Evolutionary conservation across 805 yeast species (phyloP).

Genomic region (Myxozyma kluyveri): DNA sequence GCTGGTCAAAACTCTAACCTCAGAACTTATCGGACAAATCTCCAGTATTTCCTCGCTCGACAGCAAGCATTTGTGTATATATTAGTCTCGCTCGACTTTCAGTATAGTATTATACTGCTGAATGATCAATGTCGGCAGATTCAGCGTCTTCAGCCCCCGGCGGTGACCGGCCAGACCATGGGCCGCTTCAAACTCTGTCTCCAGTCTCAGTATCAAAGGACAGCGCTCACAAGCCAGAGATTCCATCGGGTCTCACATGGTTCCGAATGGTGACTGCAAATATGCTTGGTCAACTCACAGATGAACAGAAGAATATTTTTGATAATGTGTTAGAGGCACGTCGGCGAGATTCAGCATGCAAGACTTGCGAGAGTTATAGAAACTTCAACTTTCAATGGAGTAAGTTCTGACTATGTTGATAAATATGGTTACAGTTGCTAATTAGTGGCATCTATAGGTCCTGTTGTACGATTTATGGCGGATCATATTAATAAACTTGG

Average conservation of each 20-base stretch:
- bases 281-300: conserved; percentile 16
- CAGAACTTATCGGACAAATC: too few species aligned
- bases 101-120: too few species aligned
- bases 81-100: too few species aligned
- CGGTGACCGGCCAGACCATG: too few species aligned
- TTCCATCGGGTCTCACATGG: conserved; percentile 25
- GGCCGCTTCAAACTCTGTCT: too few species aligned
- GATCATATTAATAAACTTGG: conserved; percentile 72
- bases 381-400: conserved; percentile 72
- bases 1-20: too few species aligned
- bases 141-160: too few species aligned
- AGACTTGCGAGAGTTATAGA: conserved; percentile 65
- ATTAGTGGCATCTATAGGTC: conserved; percentile 42
- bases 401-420: too few species aligned
- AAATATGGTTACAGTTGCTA: too few species aligned
- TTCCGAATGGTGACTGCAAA: conserved; percentile 19
- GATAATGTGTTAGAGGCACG: conserved; percentile 7
- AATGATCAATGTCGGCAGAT: too few species aligned
- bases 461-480: conserved; percentile 81
- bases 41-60: too few species aligned
- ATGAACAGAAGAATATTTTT: conserved; percentile 15
- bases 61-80: too few species aligned
- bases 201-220: neutral
- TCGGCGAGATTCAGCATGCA: conserved; percentile 48
- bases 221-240: conserved; percentile 3